Conservation (phyloP, 768 basidiomycete genomes). For the Daedaleopsis sinensis region DNA sequence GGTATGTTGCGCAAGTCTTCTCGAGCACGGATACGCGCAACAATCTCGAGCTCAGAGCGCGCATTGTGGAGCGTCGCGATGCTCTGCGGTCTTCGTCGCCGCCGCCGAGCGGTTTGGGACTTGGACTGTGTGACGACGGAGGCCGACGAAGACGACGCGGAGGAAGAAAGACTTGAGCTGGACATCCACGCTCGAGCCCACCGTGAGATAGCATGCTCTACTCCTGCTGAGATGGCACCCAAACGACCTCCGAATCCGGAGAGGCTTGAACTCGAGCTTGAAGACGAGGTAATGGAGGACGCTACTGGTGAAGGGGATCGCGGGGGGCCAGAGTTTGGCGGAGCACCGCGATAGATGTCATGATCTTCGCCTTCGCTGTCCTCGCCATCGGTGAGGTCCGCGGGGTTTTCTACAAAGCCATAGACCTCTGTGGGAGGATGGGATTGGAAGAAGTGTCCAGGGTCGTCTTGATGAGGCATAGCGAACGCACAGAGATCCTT, state of each 20-base stretch:
- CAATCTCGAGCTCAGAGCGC: conserved; percentile 61
- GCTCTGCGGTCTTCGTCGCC: conserved; percentile 48
- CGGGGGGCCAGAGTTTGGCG: conserved; percentile 29
- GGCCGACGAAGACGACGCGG: conserved; percentile 40
- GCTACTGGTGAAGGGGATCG: conserved; percentile 31
- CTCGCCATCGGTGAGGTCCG: conserved; percentile 5
- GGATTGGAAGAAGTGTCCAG: conserved; percentile 3
- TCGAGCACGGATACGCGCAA: conserved; percentile 64
- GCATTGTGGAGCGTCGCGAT: conserved; percentile 52
- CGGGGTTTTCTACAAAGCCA: conserved; percentile 15
- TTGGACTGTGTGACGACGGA: conserved; percentile 39
- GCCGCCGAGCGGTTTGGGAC: conserved; percentile 37
- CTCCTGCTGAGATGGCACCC: conserved; percentile 50
- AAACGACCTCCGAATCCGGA: conserved; percentile 36
- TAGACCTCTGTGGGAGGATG: conserved; percentile 17
- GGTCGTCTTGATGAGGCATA: conserved; percentile 6
- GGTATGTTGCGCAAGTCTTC: conserved; percentile 61
- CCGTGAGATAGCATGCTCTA: conserved; percentile 71
- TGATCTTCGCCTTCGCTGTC: conserved; percentile 33
- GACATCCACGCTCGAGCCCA: conserved; percentile 64
- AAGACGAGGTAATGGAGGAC: conserved; percentile 36
- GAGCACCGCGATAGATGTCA: conserved; percentile 67
- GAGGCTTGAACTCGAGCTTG: conserved; percentile 42
- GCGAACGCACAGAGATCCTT: neutral
- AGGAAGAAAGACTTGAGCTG: conserved; percentile 45